phyloP scores from a whole-genome alignment of 176 grass and related monocot genomes.

The Bolboschoenus planiculmis region DNA sequence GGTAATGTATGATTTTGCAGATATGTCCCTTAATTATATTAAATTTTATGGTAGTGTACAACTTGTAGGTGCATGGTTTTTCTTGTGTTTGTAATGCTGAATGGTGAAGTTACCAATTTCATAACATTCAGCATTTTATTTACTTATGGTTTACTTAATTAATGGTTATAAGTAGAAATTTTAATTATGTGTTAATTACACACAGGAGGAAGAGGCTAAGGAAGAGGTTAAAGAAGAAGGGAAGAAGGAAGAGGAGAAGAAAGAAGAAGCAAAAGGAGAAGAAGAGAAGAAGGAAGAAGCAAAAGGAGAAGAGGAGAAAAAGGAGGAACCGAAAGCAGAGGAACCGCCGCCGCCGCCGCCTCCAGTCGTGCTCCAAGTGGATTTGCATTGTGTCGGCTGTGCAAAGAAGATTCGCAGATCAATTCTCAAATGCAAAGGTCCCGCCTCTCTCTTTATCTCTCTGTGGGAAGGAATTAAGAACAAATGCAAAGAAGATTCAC shows the following conservation, averaged over 20 bases:
- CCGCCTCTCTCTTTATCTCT: neutral
- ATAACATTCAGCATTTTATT: neutral
- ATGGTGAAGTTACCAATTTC: neutral
- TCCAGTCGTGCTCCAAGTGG: conserved; percentile 41
- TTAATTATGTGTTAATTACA: neutral
- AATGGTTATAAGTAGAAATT: neutral
- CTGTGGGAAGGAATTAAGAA: neutral
- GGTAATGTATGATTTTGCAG: conserved; percentile 18
- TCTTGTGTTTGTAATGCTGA: neutral
- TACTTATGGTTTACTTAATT: neutral
- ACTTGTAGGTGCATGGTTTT: neutral
- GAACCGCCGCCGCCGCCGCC: conserved; percentile 30
- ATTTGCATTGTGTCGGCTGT: conserved; percentile 81
- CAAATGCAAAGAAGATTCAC: too few relatives aligned
- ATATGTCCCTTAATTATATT: neutral
- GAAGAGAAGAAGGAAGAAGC: conserved; percentile 30
- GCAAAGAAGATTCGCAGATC: conserved; percentile 55
- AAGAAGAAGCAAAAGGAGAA: neutral
- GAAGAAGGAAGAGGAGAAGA: conserved; percentile 22
- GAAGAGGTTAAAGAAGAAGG: conserved; percentile 24
- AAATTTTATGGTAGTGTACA: neutral
- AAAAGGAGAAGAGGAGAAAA: neutral
- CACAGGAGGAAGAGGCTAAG: conserved; percentile 28
- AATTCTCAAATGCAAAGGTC: conserved; percentile 63
- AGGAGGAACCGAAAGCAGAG: conserved; percentile 18